Base-by-base conservation (phyloP, 2,329 filamentous ascomycete genomes). In the Achaetomium macrosporum region DNA sequence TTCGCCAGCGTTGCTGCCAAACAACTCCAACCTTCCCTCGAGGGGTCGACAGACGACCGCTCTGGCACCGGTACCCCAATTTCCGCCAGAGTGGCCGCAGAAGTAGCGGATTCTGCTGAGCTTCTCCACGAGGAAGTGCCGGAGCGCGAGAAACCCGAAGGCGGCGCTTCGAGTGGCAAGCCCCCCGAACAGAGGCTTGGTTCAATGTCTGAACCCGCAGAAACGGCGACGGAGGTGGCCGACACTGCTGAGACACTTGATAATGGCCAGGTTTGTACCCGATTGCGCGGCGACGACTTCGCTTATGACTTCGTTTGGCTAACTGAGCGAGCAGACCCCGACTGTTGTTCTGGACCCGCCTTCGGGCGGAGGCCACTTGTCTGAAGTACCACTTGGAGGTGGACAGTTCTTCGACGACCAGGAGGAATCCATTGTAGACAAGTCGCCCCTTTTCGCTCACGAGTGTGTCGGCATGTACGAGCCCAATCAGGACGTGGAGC, bases 361-460 rank as follows among this genome's bases (percentile, higher is more conserved):
- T 2, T 29, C 54, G 2, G 55, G 55, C 41, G 52, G 50, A 16
- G 50, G 50, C 42, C 36, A 43, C 31, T 40, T 61, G 41, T 43
- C 51, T 39, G 39, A 42, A 17, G 20, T 47, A 1, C 37, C 33
- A 15, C 31, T 37, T 7, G 43, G 30, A 40, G 42, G 42, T 17
- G 29, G 42, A 25, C 47, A 51, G 12, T 59, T 33, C 50, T 37
- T 55, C 8, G 58, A 63, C 31, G 61, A 61, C 7, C 51, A 55
- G 16, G 41, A 58, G 2, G 58, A 55, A 11, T 54, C 55, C 5
- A 51, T 59, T 5, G 59, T 62, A 11, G 55, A 61, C 30, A 57
- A 65, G 45, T 67, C 69, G 1, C 73, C 75, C 1, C 65, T 77
- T 5, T 77, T 77, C 56, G 68, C 75, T 4, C 75, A 78, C 51